Evolutionary conservation across 164 flowering plant genomes (phyloP).

Genomic region (Nymphaea colorata): DNA sequence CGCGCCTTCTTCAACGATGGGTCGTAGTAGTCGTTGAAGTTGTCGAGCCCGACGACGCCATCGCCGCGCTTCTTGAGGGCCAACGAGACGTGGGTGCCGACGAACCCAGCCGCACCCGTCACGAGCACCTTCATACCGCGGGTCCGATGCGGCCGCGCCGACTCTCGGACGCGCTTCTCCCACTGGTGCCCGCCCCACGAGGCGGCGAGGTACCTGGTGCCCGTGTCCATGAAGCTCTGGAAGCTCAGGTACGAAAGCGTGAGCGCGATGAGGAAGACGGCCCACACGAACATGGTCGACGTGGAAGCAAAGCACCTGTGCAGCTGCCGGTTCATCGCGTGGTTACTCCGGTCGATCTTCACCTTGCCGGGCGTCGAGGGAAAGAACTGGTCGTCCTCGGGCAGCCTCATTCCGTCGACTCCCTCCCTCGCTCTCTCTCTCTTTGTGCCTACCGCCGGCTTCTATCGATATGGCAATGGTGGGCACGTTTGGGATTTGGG

Average conservation of each 20-base stretch:
- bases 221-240: slow-evolving; percentile 12
- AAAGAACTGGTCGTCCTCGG: slow-evolving; percentile 15
- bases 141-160: slow-evolving; percentile 6
- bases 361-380: slow-evolving; percentile 36
- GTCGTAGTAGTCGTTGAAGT: slow-evolving; percentile 17
- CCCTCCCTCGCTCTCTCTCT: neutral
- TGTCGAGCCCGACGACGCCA: slow-evolving; percentile 19
- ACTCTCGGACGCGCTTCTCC: slow-evolving; percentile 16
- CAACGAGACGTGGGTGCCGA: slow-evolving; percentile 14
- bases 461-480: neutral
- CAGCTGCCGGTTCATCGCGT: slow-evolving; percentile 10
- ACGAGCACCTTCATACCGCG: slow-evolving; percentile 12
- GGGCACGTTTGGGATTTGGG: neutral
- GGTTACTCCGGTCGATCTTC: slow-evolving; percentile 21
- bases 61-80: slow-evolving; percentile 20
- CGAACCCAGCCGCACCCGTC: slow-evolving; percentile 18
- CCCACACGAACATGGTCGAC: slow-evolving; percentile 23
- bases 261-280: slow-evolving; percentile 18
- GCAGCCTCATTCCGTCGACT: slow-evolving; percentile 1
- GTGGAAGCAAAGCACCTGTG: slow-evolving; percentile 14
- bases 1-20: slow-evolving; percentile 14
- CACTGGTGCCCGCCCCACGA: slow-evolving; percentile 16
- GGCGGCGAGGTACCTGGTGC: slow-evolving; percentile 9
- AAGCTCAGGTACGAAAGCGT: slow-evolving; percentile 11
- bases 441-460: neutral